A percentile compares a stretch with the other conserved stretches of the same genome.
These are phyloP conservation scores for Calonectria honghensis DNA, from an alignment of 2,329 filamentous ascomycete genomes.

Conservation along the genomic window DNA sequence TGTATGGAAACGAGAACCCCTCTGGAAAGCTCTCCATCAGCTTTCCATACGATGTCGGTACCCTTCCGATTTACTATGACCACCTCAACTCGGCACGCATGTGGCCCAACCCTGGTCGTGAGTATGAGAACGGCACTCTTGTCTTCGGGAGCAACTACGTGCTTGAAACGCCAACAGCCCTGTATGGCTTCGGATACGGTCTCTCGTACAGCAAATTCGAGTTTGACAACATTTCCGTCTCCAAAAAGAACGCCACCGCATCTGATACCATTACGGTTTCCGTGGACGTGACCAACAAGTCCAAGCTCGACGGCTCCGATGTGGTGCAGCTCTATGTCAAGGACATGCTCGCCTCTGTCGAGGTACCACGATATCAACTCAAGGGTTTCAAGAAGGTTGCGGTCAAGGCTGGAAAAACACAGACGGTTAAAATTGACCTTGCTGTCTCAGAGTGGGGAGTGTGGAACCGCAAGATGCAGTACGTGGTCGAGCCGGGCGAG, in stretches of 20 bases:
- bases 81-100: conserved; percentile 80
- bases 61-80: conserved; percentile 82
- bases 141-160: conserved; percentile 80
- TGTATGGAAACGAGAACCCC: conserved; percentile 79
- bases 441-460: conserved; percentile 75
- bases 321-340: conserved; percentile 82
- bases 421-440: conserved; percentile 69
- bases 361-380: conserved; percentile 78
- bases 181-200: conserved; percentile 81
- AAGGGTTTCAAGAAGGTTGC: conserved; percentile 81
- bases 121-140: conserved; percentile 75
- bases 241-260: conserved; percentile 66
- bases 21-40: conserved; percentile 80
- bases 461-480: conserved; percentile 79
- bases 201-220: conserved; percentile 79
- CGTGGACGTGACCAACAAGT: conserved; percentile 78
- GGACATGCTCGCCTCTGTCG: conserved; percentile 77
- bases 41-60: conserved; percentile 80
- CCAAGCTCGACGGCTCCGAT: conserved; percentile 75
- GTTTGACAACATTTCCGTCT: conserved; percentile 73
- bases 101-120: conserved; percentile 70
- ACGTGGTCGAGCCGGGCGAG: conserved; percentile 83
- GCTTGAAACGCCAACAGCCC: conserved; percentile 73
- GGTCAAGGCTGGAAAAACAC: conserved; percentile 75
- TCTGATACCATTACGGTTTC: conserved; percentile 74